phyloP scores from a whole-genome alignment of 768 basidiomycete species.

The Calocera viscosa region DNA sequence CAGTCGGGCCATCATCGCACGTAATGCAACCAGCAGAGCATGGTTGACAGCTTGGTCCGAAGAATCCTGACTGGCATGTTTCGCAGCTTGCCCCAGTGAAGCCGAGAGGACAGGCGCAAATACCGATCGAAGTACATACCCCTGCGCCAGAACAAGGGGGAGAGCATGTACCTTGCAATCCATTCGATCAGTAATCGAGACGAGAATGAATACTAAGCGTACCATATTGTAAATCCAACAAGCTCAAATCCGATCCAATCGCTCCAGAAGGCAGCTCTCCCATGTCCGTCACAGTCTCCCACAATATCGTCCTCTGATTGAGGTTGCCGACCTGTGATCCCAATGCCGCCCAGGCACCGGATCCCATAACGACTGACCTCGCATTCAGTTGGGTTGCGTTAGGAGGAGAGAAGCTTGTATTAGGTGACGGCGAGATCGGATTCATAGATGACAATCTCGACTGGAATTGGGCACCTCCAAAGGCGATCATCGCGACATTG shows the following conservation, averaged over 20 bases:
- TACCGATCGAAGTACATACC: conserved; percentile 55
- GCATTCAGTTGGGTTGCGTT: conserved; percentile 38
- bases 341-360: conserved; percentile 56
- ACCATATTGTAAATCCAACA: conserved; percentile 56
- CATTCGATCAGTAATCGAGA: background rate
- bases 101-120: conserved; percentile 57
- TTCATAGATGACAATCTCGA: background rate
- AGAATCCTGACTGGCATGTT: conserved; percentile 59
- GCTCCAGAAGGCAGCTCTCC: conserved; percentile 48
- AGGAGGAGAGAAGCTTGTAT: conserved; percentile 29
- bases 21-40: conserved; percentile 56
- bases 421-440: conserved; percentile 26
- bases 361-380: conserved; percentile 54
- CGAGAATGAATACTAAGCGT: background rate
- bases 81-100: conserved; percentile 75
- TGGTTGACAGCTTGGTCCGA: conserved; percentile 54
- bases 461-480: conserved; percentile 9
- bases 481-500: conserved; percentile 11
- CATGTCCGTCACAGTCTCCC: conserved; percentile 68
- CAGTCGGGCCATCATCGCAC: conserved; percentile 71
- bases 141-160: conserved; percentile 63
- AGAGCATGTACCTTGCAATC: conserved; percentile 42
- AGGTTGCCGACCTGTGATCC: conserved; percentile 34
- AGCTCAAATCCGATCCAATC: conserved; percentile 34
- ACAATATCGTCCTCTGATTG: conserved; percentile 52